phyloP scores from a whole-genome alignment of 352 stramenopile genomes.

The Pseudoperonospora humuli region DNA sequence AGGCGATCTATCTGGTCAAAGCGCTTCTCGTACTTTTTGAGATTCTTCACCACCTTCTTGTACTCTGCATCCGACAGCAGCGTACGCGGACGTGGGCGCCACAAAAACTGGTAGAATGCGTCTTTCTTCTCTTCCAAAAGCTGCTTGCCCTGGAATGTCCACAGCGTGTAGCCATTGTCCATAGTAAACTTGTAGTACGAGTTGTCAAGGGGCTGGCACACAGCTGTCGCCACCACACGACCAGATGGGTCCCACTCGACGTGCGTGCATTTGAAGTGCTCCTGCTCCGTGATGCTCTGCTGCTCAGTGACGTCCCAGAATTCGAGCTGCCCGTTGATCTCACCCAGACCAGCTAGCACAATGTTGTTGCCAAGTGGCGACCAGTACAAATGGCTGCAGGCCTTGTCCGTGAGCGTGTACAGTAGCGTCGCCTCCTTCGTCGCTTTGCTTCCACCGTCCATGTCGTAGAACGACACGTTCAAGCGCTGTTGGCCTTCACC shows the following conservation, averaged over 20 bases:
- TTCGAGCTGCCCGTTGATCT: conserved; percentile 94
- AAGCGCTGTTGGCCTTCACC: conserved; percentile 89
- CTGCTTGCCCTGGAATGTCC: conserved; percentile 96
- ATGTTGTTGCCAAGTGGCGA: conserved; percentile 91
- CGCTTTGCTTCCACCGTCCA: conserved; percentile 56
- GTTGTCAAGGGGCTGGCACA: conserved; percentile 94
- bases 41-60: conserved; percentile 93
- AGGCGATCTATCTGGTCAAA: conserved; percentile 84
- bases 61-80: conserved; percentile 91
- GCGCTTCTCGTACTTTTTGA: conserved; percentile 94
- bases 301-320: conserved; percentile 97
- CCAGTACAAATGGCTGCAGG: conserved; percentile 96
- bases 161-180: conserved; percentile 98
- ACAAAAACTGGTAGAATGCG: conserved; percentile 93
- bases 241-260: conserved; percentile 97
- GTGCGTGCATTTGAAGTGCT: conserved; percentile 98
- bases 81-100: conserved; percentile 89
- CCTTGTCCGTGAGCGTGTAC: conserved; percentile 92
- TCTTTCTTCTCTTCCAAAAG: conserved; percentile 94
- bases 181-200: conserved; percentile 96
- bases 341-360: conserved; percentile 90
- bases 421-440: conserved; percentile 90
- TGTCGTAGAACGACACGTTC: conserved; percentile 97
- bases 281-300: conserved; percentile 90
- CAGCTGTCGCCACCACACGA: conserved; percentile 90